Conservation (phyloP, 2,329 filamentous ascomycete genomes). For the Cytospora leucostoma region DNA sequence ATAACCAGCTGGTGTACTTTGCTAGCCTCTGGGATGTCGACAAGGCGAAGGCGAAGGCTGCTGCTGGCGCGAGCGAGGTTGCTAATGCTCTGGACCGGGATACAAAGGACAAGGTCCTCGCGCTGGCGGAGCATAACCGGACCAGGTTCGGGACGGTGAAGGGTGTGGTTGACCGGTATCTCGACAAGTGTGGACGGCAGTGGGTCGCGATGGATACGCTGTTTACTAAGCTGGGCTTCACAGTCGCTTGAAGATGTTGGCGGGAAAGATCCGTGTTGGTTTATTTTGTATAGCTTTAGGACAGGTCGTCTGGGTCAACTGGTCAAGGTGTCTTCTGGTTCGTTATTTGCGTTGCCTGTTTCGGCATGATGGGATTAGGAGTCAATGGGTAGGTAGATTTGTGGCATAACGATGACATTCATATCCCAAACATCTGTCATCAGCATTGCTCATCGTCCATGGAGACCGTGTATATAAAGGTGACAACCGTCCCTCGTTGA, state of each 20-base stretch:
- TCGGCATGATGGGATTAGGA: neutral
- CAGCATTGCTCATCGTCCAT: neutral
- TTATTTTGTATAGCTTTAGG: conserved; percentile 3
- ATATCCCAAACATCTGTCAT: neutral
- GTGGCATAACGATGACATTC: neutral
- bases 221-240: conserved; percentile 69
- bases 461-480: neutral
- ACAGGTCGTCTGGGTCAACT: neutral
- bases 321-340: neutral
- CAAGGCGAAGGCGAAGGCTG: conserved; percentile 62
- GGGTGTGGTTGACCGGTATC: conserved; percentile 76
- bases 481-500: too few relatives aligned
- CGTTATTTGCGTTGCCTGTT: neutral
- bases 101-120: conserved; percentile 65
- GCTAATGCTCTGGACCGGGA: conserved; percentile 42
- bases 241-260: conserved; percentile 28
- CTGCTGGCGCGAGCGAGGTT: conserved; percentile 40
- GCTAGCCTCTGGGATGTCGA: conserved; percentile 86
- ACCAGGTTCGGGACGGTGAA: conserved; percentile 75
- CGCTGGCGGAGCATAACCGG: conserved; percentile 80
- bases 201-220: conserved; percentile 93
- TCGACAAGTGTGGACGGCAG: conserved; percentile 86
- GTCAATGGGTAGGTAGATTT: neutral
- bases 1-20: conserved; percentile 93
- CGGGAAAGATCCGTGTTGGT: neutral